These are phyloP conservation scores for Tulasnella sp. DNA, from an alignment of 768 basidiomycete species.

Conservation along the genomic window DNA sequence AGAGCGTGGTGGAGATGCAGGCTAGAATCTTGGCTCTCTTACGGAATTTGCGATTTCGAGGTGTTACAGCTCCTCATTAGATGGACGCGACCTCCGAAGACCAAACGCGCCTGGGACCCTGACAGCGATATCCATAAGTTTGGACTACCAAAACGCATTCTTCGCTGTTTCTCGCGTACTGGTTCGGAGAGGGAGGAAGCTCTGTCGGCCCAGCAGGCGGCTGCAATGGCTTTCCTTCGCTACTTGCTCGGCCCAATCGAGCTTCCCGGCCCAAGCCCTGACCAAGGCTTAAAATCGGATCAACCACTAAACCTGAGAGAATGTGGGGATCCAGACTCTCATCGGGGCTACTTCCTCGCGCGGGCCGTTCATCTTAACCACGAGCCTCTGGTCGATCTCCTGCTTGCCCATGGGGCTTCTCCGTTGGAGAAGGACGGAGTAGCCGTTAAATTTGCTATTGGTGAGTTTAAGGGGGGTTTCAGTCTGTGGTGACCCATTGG, in stretches of 20 bases:
- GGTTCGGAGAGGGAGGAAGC: background rate
- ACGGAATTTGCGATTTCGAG: slow-evolving; percentile 38
- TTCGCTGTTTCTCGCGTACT: background rate
- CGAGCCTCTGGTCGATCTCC: slow-evolving; percentile 60
- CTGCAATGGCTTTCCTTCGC: slow-evolving; percentile 10
- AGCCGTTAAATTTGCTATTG: slow-evolving; percentile 71
- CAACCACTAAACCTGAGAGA: background rate
- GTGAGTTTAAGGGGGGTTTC: slow-evolving; percentile 37
- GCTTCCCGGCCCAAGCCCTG: background rate
- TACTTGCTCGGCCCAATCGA: background rate
- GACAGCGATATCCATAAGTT: background rate
- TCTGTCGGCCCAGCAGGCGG: background rate
- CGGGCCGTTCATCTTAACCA: slow-evolving; percentile 69
- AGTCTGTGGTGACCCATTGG: background rate
- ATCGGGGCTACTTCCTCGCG: slow-evolving; percentile 77
- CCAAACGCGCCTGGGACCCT: background rate
- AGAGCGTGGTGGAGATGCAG: background rate
- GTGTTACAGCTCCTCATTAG: slow-evolving; percentile 18
- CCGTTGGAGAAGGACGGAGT: slow-evolving; percentile 58
- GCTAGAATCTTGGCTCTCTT: slow-evolving; percentile 30
- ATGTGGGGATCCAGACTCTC: slow-evolving; percentile 46
- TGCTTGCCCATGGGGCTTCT: slow-evolving; percentile 69
- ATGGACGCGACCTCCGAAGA: background rate
- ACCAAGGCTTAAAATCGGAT: slow-evolving; percentile 39
- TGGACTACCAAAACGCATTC: background rate